Conservation (phyloP, 2,329 filamentous ascomycete genomes). For the Sodiomyces alkalinus region DNA sequence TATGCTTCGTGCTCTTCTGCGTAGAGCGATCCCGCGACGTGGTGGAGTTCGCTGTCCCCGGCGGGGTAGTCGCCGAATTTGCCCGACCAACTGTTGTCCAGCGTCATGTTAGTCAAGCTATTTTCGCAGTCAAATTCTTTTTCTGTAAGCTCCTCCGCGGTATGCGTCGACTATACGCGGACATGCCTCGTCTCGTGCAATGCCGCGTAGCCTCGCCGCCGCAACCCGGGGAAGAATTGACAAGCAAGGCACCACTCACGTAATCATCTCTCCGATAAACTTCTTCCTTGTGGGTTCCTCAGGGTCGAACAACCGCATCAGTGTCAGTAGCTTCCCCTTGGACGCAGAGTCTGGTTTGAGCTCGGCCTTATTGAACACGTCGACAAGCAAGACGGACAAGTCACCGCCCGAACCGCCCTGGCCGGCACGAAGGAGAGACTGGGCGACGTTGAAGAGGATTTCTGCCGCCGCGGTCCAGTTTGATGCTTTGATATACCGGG, state of each 20-base stretch:
- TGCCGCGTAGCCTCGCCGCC: too few species aligned
- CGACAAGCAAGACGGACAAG: slow-evolving; percentile 71
- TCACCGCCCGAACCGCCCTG: slow-evolving; percentile 90
- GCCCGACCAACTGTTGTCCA: slow-evolving; percentile 55
- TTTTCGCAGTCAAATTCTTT: neutral
- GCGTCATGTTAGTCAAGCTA: slow-evolving; percentile 1
- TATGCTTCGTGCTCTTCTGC: slow-evolving; percentile 89
- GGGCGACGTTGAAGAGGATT: slow-evolving; percentile 70
- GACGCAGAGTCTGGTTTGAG: slow-evolving; percentile 59
- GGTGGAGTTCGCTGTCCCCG: slow-evolving; percentile 87
- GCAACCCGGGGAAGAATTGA: neutral
- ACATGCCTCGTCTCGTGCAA: too few species aligned
- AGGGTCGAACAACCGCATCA: slow-evolving; percentile 64
- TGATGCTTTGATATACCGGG: slow-evolving; percentile 77
- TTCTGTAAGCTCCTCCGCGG: neutral
- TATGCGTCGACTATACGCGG: too few species aligned
- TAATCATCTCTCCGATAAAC: slow-evolving; percentile 74
- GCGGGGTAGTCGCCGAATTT: slow-evolving; percentile 77
- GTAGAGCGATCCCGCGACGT: slow-evolving; percentile 75
- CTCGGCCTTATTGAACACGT: slow-evolving; percentile 80
- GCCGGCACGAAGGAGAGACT: slow-evolving; percentile 76
- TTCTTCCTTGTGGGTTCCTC: slow-evolving; percentile 87
- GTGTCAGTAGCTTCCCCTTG: slow-evolving; percentile 61
- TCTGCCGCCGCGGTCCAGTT: slow-evolving; percentile 80
- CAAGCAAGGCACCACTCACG: slow-evolving; percentile 25